These are phyloP conservation scores for Penicillium thymicola DNA, from an alignment of 2,329 filamentous ascomycete species.

Conservation along the genomic window DNA sequence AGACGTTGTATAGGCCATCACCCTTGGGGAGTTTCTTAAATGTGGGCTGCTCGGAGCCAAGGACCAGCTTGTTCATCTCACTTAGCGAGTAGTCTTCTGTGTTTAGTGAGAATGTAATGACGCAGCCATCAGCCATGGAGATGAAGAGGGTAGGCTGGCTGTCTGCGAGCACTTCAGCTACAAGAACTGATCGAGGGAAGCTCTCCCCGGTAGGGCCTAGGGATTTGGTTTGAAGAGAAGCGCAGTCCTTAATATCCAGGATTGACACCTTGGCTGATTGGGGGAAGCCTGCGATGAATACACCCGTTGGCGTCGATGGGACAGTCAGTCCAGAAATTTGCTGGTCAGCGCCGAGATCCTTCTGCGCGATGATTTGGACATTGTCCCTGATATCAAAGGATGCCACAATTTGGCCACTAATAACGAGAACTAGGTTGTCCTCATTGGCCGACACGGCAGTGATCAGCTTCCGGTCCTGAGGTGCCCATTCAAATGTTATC, in stretches of 20 bases:
- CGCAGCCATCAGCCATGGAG: constrained; percentile 87
- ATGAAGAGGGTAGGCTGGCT: constrained; percentile 77
- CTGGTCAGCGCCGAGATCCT: constrained; percentile 62
- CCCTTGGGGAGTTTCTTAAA: constrained; percentile 73
- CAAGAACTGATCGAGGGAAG: constrained; percentile 75
- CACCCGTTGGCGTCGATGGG: constrained; percentile 58
- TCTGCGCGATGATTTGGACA: constrained; percentile 57
- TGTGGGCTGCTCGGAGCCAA: constrained; percentile 80
- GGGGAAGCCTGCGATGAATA: constrained; percentile 86
- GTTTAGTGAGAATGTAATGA: constrained; percentile 77
- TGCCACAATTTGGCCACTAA: constrained; percentile 70
- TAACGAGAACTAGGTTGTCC: constrained; percentile 66
- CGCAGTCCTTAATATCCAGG: constrained; percentile 64
- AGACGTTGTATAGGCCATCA: constrained; percentile 70
- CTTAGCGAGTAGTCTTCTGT: constrained; percentile 60
- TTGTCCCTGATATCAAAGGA: constrained; percentile 63
- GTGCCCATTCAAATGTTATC: constrained; percentile 46
- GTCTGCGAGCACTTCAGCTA: constrained; percentile 69
- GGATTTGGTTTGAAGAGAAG: constrained; percentile 62
- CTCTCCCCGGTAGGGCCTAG: constrained; percentile 66
- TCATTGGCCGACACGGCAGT: constrained; percentile 75
- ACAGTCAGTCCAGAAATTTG: constrained; percentile 85
- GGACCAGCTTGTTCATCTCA: constrained; percentile 72
- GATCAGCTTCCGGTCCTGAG: constrained; percentile 54
- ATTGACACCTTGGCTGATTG: constrained; percentile 75